Evolutionary conservation across 2,329 filamentous ascomycete genomes (phyloP).

Genomic region (Drechmeria coniospora): DNA sequence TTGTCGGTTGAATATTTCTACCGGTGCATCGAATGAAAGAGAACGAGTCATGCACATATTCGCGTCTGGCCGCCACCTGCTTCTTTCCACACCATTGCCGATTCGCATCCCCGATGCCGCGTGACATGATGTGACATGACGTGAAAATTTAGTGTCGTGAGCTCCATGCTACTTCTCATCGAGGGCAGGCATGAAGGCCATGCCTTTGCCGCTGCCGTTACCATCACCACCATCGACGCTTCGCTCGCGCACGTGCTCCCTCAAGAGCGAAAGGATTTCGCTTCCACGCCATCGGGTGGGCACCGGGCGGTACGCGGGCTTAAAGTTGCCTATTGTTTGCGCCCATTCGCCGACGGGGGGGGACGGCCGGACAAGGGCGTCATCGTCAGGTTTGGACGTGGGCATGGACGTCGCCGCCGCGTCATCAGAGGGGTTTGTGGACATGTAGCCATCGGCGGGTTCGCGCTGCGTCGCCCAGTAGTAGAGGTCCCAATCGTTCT

Average conservation of each 20-base stretch:
- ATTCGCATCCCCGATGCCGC: too few species aligned
- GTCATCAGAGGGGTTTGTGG: constrained; percentile 18
- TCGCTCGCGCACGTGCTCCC: constrained; percentile 61
- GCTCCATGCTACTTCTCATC: constrained; percentile 4
- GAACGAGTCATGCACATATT: too few species aligned
- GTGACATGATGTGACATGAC: too few species aligned
- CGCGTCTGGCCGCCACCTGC: too few species aligned
- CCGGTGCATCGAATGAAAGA: constrained; percentile 1
- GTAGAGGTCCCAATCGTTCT: constrained; percentile 99
- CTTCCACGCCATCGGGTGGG: constrained; percentile 73
- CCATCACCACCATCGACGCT: constrained; percentile 23
- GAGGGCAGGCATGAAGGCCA: constrained; percentile 43
- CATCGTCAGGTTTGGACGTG: constrained; percentile 8
- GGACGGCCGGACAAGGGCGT: constrained; percentile 17
- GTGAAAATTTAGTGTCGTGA: too few species aligned
- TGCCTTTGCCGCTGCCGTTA: constrained; percentile 31
- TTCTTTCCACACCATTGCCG: too few species aligned
- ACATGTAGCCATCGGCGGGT: constrained; percentile 30
- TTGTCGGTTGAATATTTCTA: constrained; percentile 1
- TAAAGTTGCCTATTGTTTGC: constrained; percentile 88
- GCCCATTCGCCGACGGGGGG: constrained; percentile 67
- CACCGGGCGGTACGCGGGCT: constrained; percentile 83
- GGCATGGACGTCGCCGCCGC: constrained; percentile 9
- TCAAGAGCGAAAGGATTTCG: constrained; percentile 60
- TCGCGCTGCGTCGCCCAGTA: constrained; percentile 92